Base-by-base conservation (phyloP, 495 filamentous ascomycete species). In the Daldinia caldariorum region DNA sequence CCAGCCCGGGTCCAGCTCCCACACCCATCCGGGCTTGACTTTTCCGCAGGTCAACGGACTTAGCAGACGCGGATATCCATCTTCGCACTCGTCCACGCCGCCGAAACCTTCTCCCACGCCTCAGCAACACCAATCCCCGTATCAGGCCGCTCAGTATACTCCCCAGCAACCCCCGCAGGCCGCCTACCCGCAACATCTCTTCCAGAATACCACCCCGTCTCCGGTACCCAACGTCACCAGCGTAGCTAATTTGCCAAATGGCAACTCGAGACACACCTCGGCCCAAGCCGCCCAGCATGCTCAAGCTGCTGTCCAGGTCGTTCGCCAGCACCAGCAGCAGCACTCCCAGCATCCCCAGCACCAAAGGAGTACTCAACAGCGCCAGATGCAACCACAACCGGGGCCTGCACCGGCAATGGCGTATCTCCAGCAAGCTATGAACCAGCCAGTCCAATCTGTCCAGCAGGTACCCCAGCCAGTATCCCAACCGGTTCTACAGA, bases 81-180 rank as follows among this genome's bases (percentile, higher is more conserved):
- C 79, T 43, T 74, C 79, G 29, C 82, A 79, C 66, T 69, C 77
- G 51, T 74, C 71, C 54, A 81, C 67, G 59, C 78, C 76, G 31
- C 79, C 77, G 60, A 83, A 83, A 76, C 78, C 81, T 20, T 79
- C 81, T 56, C 78, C 80, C 34, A 77, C 81, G 51, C 79, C 80
- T 32, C 68, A 78, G 37, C 79, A 80, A 50, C 79, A 80, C 64
- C 76, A 79, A 67, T 79, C 80, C 8, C 78, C 82, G n/a, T 83
- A 82, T 61, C 78, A 80, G 59, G 54, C 78, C 4, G 76, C 80
- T 58, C 69, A 78, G 61, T 81, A 81, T 71, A 49, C 77, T 61
- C 75, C 79, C 49, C 77, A 78, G 67, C 77, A 77, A 45, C 77
- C 72, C 18, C 68, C 71, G 12, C 71, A 70, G 60, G 64, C 67